These are phyloP conservation scores for Dioscorea zingiberensis DNA, from an alignment of 106 monocot species.

Conservation along the genomic window DNA sequence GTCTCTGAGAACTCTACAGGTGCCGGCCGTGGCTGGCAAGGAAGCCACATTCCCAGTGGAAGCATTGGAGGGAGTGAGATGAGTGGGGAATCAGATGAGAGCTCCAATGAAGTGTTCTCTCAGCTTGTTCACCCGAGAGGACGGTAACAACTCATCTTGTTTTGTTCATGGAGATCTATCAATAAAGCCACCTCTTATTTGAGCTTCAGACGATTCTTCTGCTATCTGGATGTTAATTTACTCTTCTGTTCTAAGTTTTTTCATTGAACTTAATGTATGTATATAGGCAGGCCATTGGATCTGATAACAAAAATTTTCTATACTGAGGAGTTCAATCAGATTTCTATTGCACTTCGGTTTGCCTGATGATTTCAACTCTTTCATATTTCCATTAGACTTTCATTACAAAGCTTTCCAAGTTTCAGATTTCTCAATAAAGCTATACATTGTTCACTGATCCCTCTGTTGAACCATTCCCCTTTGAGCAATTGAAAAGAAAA, in stretches of 20 bases:
- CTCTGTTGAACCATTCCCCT: too few relatives aligned
- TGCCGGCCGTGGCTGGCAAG: neutral
- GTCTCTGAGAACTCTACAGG: too few relatives aligned
- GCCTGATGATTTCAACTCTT: too few relatives aligned
- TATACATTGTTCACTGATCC: too few relatives aligned
- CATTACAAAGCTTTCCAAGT: too few relatives aligned
- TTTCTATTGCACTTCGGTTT: too few relatives aligned
- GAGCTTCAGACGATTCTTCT: neutral
- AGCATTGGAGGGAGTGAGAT: conserved; percentile 9
- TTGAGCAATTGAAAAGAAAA: too few relatives aligned
- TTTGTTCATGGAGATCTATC: neutral
- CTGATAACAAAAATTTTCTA: neutral
- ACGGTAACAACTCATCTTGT: conserved; percentile 3
- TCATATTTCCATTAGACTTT: too few relatives aligned
- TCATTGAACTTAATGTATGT: too few relatives aligned
- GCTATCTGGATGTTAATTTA: neutral
- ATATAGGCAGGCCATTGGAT: neutral
- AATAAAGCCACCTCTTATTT: neutral
- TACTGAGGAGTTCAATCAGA: too few relatives aligned
- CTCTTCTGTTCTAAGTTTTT: too few relatives aligned
- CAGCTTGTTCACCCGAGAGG: conserved; percentile 42
- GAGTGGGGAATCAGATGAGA: conserved; percentile 25
- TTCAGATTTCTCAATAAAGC: too few relatives aligned
- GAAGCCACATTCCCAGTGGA: neutral
- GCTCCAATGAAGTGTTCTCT: conserved; percentile 24